Conservation (phyloP, 2,329 filamentous ascomycete species). For the Botryotinia globosa region DNA sequence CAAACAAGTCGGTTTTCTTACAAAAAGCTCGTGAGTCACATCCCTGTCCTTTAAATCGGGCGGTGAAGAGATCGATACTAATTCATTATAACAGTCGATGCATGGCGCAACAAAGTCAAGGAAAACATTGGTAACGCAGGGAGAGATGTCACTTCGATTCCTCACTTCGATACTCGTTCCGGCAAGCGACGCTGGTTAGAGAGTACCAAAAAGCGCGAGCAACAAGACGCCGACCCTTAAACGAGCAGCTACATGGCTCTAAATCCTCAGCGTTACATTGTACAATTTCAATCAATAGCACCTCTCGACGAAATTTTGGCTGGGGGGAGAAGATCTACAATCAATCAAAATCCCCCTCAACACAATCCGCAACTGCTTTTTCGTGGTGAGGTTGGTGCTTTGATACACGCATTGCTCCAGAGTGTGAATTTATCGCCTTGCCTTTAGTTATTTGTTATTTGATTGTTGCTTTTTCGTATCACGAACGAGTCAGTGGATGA, state of each 20-base stretch:
- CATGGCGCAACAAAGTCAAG: conserved; percentile 88
- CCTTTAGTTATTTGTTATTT: background rate
- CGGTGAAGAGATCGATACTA: conserved; percentile 1
- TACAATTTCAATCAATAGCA: background rate
- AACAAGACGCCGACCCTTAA: conserved; percentile 24
- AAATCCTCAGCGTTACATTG: background rate
- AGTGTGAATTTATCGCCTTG: background rate
- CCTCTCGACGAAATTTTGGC: background rate
- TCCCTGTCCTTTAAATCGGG: background rate
- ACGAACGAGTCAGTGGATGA: background rate
- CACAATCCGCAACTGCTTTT: background rate
- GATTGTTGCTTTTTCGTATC: background rate
- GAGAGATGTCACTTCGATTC: conserved; percentile 69
- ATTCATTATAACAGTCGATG: conserved; percentile 65
- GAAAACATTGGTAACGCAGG: conserved; percentile 75
- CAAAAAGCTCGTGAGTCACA: conserved; percentile 79
- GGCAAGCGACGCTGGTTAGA: conserved; percentile 78
- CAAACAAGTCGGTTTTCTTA: conserved; percentile 79
- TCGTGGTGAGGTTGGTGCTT: background rate
- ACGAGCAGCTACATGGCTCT: background rate
- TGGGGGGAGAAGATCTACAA: background rate
- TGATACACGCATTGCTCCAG: background rate
- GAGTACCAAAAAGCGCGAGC: conserved; percentile 44
- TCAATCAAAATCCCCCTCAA: background rate
- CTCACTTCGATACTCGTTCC: conserved; percentile 84